Percentiles rank a stretch among this genome's conserved stretches.
Conservation (phyloP, 192 early-diverging fungal genomes). For the Coemansia sp. region DNA sequence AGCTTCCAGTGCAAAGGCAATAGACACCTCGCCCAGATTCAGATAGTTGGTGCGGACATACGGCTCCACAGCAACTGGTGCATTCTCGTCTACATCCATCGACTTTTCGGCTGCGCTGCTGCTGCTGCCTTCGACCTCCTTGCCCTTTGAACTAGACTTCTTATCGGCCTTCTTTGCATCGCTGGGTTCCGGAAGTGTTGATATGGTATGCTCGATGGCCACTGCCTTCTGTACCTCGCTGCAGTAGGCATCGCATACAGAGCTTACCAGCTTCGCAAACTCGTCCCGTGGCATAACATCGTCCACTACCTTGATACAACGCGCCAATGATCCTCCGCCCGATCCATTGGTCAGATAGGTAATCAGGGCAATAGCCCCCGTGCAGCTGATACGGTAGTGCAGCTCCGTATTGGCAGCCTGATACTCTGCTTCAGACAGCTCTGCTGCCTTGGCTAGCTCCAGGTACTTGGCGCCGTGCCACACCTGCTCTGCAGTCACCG, state of each 20-base stretch:
- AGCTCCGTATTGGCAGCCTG: conserved; percentile 15
- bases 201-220: conserved; percentile 29
- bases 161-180: conserved; percentile 25
- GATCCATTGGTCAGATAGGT: conserved; percentile 39
- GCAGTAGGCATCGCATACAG: conserved; percentile 22
- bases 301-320: conserved; percentile 29
- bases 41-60: conserved; percentile 31
- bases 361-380: conserved; percentile 33
- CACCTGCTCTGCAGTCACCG: not conserved
- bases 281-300: conserved; percentile 33
- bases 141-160: conserved; percentile 18
- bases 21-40: conserved; percentile 36
- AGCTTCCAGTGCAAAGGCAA: conserved; percentile 34
- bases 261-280: conserved; percentile 23
- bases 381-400: conserved; percentile 34
- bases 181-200: conserved; percentile 15
- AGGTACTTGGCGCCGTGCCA: conserved; percentile 15
- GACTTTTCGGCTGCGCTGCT: conserved; percentile 2
- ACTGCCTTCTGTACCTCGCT: conserved; percentile 31
- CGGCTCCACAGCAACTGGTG: conserved; percentile 8
- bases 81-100: conserved; percentile 43
- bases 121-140: conserved; percentile 14
- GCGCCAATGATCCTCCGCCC: conserved; percentile 38
- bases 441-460: conserved; percentile 30
- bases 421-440: conserved; percentile 27